Evolutionary conservation across 192 early-diverging fungal genomes (phyloP).

Genomic region (Cetraspora pellucida): DNA sequence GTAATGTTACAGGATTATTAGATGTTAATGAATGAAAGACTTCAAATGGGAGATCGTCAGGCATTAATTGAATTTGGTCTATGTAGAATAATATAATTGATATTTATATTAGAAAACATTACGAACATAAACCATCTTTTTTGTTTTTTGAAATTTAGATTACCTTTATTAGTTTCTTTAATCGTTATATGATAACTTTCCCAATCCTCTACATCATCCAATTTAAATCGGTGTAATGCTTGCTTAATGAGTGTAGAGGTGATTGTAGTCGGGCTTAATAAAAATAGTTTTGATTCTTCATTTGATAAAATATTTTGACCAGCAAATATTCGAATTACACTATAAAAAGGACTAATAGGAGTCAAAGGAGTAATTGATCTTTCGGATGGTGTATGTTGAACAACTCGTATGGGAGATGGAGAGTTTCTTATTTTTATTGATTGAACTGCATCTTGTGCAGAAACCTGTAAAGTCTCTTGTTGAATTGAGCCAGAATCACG

Average conservation of each 20-base stretch:
- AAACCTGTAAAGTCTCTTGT: too few species aligned
- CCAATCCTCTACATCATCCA: slow-evolving; percentile 46
- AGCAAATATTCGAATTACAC: slow-evolving; percentile 55
- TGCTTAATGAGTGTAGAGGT: slow-evolving; percentile 52
- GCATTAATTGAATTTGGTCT: slow-evolving; percentile 52
- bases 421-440: too few species aligned
- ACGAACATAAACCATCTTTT: too few species aligned
- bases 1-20: slow-evolving; percentile 53
- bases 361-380: neutral
- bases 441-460: too few species aligned
- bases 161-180: slow-evolving; percentile 55
- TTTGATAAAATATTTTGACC: slow-evolving; percentile 45
- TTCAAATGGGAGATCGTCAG: slow-evolving; percentile 56
- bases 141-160: too few species aligned
- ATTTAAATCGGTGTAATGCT: slow-evolving; percentile 55
- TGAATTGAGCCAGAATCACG: too few species aligned
- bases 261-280: slow-evolving; percentile 47
- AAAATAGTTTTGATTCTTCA: slow-evolving; percentile 53
- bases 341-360: slow-evolving; percentile 24
- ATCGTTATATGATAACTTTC: slow-evolving; percentile 55
- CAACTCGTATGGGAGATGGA: too few species aligned
- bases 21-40: slow-evolving; percentile 58
- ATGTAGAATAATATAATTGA: neutral
- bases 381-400: neutral
- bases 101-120: too few species aligned